Base-by-base conservation (phyloP, 306 rosid genomes). In the Fagus crenata region DNA sequence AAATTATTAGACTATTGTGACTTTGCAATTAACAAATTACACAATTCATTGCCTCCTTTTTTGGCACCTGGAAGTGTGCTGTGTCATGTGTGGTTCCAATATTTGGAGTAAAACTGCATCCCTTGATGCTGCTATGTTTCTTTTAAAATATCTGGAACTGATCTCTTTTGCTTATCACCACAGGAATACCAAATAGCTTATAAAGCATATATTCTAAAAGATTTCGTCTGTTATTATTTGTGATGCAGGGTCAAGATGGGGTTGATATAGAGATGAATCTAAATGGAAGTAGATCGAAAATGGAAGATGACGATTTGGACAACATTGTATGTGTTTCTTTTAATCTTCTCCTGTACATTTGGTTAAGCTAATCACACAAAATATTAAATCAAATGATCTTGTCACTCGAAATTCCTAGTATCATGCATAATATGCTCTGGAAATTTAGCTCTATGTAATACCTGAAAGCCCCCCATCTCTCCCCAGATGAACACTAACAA, bases 231-330 rank as follows among this genome's bases (percentile, higher is more conserved):
- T 54, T 61, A 77, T 84, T 77, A 67, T 39, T 72, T 80, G 51
- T 82, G 77, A 46, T 80, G 67, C 84, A 93, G 97, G 96, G 91
- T 82, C 96, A 90, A 85, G 98, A 96, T 71, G 96, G 96, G 75
- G 90, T 88, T 84, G 98, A 96, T 75, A 80, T 96, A 71, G 99
- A 96, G 90, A 96, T 92, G 86, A 92, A 90, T 82, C 85, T 86
- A 58, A 95, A 96, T 84, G 98, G 90, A 81, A 87, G 86, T 81
- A 89, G 88, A 86, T 83, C 91, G 32, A 84, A 73, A 85, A 84
- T 53, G 82, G 93, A 92, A 80, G 97, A 93, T 82, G 98, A 91
- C 59, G 98, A 88, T 77, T 84, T 92, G 84, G 99, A 96, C 81
- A 82, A 87, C 81, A 96, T 92, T 92, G 99, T 92, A 89, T 70